Conservation (phyloP, 495 filamentous ascomycete species). For the Tuber magnatum region DNA sequence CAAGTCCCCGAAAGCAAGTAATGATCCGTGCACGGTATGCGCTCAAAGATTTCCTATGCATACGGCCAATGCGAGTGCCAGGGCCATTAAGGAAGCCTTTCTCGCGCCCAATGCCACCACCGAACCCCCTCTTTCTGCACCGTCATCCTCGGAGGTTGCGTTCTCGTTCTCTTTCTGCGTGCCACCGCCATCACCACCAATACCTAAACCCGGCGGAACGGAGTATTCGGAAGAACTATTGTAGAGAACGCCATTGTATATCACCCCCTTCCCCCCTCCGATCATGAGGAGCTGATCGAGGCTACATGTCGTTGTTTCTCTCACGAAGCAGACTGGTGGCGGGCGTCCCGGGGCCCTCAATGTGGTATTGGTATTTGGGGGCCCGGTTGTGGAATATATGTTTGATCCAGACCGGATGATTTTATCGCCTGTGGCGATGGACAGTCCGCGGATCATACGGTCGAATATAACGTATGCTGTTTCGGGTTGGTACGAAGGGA, state of each 20-base stretch:
- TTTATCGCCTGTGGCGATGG: slow-evolving; percentile 54
- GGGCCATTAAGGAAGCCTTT: not conserved
- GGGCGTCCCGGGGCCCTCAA: slow-evolving; percentile 45
- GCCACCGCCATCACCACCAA: not conserved
- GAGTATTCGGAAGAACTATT: slow-evolving; percentile 44
- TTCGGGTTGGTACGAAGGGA: slow-evolving; percentile 63
- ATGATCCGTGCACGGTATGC: not conserved
- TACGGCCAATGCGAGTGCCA: not conserved
- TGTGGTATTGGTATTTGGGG: slow-evolving; percentile 46
- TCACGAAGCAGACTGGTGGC: slow-evolving; percentile 53
- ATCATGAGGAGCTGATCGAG: slow-evolving; percentile 47
- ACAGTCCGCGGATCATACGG: slow-evolving; percentile 50
- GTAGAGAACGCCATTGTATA: slow-evolving; percentile 52
- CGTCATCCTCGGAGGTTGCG: not conserved
- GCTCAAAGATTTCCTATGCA: not conserved
- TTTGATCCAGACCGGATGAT: slow-evolving; percentile 17
- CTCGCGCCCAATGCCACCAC: not conserved
- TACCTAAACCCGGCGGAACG: slow-evolving; percentile 3
- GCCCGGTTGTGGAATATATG: slow-evolving; percentile 51
- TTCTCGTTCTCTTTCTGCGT: not conserved
- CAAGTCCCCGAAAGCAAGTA: not conserved
- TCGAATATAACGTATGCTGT: slow-evolving; percentile 55
- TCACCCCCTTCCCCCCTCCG: slow-evolving; percentile 44
- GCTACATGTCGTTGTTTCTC: slow-evolving; percentile 50
- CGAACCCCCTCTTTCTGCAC: not conserved